These are phyloP conservation scores for Ciborinia camelliae DNA, from an alignment of 2,329 filamentous ascomycete genomes.

Conservation along the genomic window DNA sequence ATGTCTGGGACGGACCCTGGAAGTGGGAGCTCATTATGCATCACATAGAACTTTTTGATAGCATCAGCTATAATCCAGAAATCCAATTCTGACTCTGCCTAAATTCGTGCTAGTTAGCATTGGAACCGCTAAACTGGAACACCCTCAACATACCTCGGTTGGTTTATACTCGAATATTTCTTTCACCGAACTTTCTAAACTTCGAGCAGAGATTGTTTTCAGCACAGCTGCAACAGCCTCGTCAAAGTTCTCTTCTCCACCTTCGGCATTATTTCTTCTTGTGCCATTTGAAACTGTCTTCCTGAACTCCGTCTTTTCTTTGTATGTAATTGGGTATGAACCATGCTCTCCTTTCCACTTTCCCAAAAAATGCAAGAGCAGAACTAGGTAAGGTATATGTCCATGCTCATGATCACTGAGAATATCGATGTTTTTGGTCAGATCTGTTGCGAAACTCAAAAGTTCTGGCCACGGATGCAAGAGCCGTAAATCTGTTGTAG, in stretches of 20 bases:
- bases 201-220: constrained; percentile 72
- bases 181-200: constrained; percentile 64
- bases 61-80: constrained; percentile 92
- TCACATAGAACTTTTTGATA: constrained; percentile 70
- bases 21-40: constrained; percentile 72
- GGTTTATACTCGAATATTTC: constrained; percentile 72
- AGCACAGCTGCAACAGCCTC: constrained; percentile 85
- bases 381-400: constrained; percentile 81
- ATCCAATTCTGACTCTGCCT: constrained; percentile 52
- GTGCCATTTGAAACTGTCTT: constrained; percentile 63
- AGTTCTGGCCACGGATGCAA: constrained; percentile 85
- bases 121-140: constrained; percentile 38
- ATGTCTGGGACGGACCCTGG: constrained; percentile 91
- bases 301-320: constrained; percentile 82
- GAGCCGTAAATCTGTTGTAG: constrained; percentile 80
- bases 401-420: constrained; percentile 81
- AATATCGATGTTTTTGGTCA: constrained; percentile 65
- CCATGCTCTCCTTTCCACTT: constrained; percentile 76
- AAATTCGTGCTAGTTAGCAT: constrained; percentile 8
- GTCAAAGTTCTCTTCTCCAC: constrained; percentile 94
- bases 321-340: constrained; percentile 67
- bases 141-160: constrained; percentile 49
- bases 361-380: constrained; percentile 78
- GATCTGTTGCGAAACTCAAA: constrained; percentile 58
- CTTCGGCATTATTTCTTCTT: constrained; percentile 72